Base-by-base conservation (phyloP, 805 yeast species). In the Kodamaea sagamina region DNA sequence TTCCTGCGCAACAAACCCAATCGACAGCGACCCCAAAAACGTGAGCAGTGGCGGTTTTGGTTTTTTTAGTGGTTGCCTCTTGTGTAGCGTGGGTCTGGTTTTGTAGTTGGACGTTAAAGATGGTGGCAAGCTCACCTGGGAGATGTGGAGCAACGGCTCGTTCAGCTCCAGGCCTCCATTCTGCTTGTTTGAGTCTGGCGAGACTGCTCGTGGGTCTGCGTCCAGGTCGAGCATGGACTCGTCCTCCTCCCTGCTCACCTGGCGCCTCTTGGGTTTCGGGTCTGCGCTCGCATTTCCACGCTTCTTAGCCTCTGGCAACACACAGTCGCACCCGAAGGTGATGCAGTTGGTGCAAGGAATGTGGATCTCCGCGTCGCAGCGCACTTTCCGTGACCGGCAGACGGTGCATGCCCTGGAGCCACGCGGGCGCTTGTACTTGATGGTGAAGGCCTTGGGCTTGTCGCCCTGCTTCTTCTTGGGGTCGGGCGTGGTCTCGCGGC, bases 311-410 rank as follows among this genome's bases (percentile, higher is more conserved):
- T 78, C 84, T 1, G 89, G 90, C 40, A 84, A 71, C 25, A 69
- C 67, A 64, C 90, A 87, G 39, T 81, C 87, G 54, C 87, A 77
- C 6, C 85, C 83, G 60, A 83, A 84, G 3, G 85, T 82, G 26
- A 77, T 70, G 57, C 92, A 84, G 59, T 84, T 84, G 16, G 89
- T 76, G 47, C 75, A 70, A 3, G 76, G 76, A 12, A 69, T 69
- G 50, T 68, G 74, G 31, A 70, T 69, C 47, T 69, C 84, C 9
- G 84, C 86, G 55, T 83, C 88, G 63, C 95, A 86, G 26, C 89
- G 75, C n/a, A 86, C 93, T 54, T 86, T 86, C 26, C 93, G 69
- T 6, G 83, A 75, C 42, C 88, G 81, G 56, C 93, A 86, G n/a
- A 85, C 84, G 31, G 78, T 75, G 57, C 93, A 85, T 2, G 90